Evolutionary conservation across 2,329 filamentous ascomycete genomes (phyloP), one percentile per base, ranked within the genome.

Genomic region (Aureobasidium sp.): DNA sequence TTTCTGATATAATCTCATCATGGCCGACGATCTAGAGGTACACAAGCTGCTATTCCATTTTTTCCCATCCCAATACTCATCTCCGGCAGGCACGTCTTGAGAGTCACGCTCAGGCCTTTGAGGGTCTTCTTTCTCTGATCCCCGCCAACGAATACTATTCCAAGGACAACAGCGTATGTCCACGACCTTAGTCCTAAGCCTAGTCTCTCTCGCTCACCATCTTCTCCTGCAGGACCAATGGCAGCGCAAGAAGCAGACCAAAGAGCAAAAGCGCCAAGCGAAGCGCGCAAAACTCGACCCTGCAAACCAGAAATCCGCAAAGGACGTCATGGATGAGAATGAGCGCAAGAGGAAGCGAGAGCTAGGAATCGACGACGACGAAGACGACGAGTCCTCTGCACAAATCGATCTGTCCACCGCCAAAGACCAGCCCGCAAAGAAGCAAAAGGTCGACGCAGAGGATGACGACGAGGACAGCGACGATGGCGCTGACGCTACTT

Each of bases 201-300:
- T 59, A 45, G 20, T 22, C 9, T 9, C 12, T 22, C 29, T 42
- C 22, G 22, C 55, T 42, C 62, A 64, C 69, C 62, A 67, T 65
- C 56, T 63, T 41, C 64, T n/a, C 41, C 22, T 25, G 65, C 71
- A 96, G 91, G 89, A 94, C 70, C 91, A 97, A 87, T 96, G 91
- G 91, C 86, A 87, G 74, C 88, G 88, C 72, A 96, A 94, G 78
- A 97, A 97, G 80, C 92, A 97, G 78, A 93, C 91, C 56, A 96
- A 96, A 74, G 89, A 91, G 74, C 84, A 96, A 75, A 90, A 90
- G 64, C 85, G 86, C 65, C 87, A 88, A 67, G 89, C 91, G 62
- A 91, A 91, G 77, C 84, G 87, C 72, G 90, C 89, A 64, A 97
- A 97, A 78, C 83, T 97, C 44, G 90, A 97, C 70, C 92, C 94